Evolutionary conservation across 345 rosid species (phyloP).

Genomic region (Lumnitzera littorea): DNA sequence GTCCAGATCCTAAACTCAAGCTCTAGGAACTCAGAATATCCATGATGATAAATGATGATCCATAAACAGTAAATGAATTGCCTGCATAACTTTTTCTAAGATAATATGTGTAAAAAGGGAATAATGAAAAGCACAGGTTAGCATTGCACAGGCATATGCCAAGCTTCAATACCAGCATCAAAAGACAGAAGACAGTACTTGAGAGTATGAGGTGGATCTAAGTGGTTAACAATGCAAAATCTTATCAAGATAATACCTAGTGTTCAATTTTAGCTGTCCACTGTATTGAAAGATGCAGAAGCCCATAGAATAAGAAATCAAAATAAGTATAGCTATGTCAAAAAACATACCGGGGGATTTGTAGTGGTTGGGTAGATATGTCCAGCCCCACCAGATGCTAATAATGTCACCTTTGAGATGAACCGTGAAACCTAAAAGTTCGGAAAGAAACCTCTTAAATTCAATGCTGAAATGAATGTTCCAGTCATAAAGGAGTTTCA

Average conservation of each 20-base stretch:
- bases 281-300: background rate
- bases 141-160: too few species aligned
- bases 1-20: too few species aligned
- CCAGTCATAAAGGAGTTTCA: background rate
- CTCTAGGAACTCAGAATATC: too few species aligned
- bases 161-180: too few species aligned
- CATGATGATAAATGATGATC: too few species aligned
- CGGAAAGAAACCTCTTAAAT: background rate
- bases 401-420: conserved; percentile 84
- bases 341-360: conserved; percentile 64
- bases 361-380: conserved; percentile 94
- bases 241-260: background rate
- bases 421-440: conserved; percentile 66
- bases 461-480: conserved; percentile 4
- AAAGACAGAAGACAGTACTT: too few species aligned
- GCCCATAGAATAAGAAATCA: background rate
- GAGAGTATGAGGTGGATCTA: background rate
- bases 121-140: too few species aligned
- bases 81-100: too few species aligned
- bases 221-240: background rate
- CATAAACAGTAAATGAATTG: too few species aligned
- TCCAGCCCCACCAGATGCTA: conserved; percentile 98
- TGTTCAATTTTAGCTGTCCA: background rate
- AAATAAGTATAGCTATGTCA: background rate
- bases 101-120: too few species aligned